Evolutionary conservation across 371 early-diverging fungal species (phyloP).

Genomic region (Mucor indicus): DNA sequence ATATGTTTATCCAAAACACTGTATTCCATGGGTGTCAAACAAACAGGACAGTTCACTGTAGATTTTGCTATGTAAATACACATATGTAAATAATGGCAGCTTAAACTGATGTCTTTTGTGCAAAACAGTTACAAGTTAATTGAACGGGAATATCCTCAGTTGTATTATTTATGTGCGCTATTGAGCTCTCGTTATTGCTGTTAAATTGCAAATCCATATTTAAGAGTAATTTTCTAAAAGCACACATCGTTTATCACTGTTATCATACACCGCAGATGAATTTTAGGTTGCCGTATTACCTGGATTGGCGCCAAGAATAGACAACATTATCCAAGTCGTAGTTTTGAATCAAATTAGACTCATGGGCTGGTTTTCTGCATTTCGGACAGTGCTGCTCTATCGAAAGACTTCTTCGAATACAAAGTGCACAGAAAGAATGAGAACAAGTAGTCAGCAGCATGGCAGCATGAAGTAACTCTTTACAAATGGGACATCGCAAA

Average conservation of each 20-base stretch:
- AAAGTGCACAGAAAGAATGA: slow-evolving; percentile 72
- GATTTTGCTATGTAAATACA: not conserved
- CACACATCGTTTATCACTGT: no score
- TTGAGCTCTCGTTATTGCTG: not conserved
- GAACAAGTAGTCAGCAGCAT: slow-evolving; percentile 56
- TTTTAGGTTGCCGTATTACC: slow-evolving; percentile 24
- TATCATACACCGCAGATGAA: no score
- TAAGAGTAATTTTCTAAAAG: no score
- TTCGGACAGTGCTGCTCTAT: slow-evolving; percentile 54
- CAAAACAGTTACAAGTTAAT: no score
- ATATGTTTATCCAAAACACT: slow-evolving; percentile 17
- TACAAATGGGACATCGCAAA: slow-evolving; percentile 70
- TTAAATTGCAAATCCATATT: not conserved
- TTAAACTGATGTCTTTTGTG: no score
- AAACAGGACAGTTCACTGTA: slow-evolving; percentile 19
- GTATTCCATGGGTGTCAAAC: slow-evolving; percentile 9
- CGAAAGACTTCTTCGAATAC: slow-evolving; percentile 58
- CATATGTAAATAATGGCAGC: no score
- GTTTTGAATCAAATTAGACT: slow-evolving; percentile 39
- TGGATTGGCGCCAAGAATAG: slow-evolving; percentile 8
- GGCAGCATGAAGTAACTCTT: slow-evolving; percentile 57
- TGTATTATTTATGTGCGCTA: not conserved
- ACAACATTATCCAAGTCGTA: slow-evolving; percentile 43
- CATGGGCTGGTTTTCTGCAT: slow-evolving; percentile 43
- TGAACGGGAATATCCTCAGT: no score